Base-by-base conservation (phyloP, 192 early-diverging fungal genomes). In the Ambispora gerdemannii region DNA sequence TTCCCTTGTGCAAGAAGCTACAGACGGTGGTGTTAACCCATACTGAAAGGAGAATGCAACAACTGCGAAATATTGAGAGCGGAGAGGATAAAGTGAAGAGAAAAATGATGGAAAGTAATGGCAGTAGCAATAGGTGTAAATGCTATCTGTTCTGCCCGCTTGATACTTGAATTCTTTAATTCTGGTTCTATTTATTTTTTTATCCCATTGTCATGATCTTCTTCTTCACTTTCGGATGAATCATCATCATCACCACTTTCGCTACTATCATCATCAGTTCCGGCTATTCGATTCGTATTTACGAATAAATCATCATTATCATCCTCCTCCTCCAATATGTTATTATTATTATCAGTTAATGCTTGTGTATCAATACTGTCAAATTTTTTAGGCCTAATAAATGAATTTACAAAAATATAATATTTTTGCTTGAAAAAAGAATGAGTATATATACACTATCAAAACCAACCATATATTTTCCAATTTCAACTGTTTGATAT, bases 401-500 rank as follows among this genome's bases (percentile, higher is more conserved):
- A n/a, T 43, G 6, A 15, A 43, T 43, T 43, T 6, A 15, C 38
- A 43, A 43, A 43, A 43, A 43, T 43, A 15, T 15, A 15, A 43
- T 43, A 43, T 43, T 10, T 10, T 43, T 43, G 15, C 15, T 6
- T 43, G 15, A 43, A 43, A 10, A 43, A 43, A 43, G 15, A 6
- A 15, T 43, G 38, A 43, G 38, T 15, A 43, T 10, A 43, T 43
- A 6, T 10, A 43, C 6, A 15, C 15, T 43, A 15, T 43, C 38
- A 43, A 43, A 43, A 10, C 38, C 38, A 43, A 43, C 89, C 89
- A 90, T 74, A 83, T 76, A 6, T 84, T 82, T 32, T 79, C n/a
- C 17, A 76, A 71, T 55, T 85, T 86, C 25, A 92, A 75, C 27
- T 87, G 63, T 70, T 91, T 92, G 47, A 94, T 82, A 60, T 94